Evolutionary conservation across 106 monocot species (phyloP).

Genomic region (Posidonia australis): DNA sequence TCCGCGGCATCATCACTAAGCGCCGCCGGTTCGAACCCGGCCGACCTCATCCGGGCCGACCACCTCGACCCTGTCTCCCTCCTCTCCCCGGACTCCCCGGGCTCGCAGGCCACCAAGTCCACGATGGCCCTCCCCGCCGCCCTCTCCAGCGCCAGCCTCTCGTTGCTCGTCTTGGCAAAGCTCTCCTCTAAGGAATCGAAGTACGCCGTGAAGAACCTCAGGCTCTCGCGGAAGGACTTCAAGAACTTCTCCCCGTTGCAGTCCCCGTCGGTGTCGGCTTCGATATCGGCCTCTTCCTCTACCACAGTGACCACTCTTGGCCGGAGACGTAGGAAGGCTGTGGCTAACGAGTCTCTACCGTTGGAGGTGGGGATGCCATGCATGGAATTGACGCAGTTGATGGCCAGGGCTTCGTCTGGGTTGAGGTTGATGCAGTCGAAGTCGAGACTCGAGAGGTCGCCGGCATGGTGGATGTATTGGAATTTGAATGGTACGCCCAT

Average conservation of each 20-base stretch:
- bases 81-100: constrained; percentile 44
- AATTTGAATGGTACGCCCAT: constrained; percentile 81
- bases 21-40: constrained; percentile 37
- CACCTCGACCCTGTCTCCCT: constrained; percentile 50
- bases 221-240: constrained; percentile 34
- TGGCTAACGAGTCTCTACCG: constrained; percentile 26
- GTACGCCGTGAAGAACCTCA: constrained; percentile 52
- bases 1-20: constrained; percentile 73
- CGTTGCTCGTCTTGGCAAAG: constrained; percentile 73
- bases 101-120: constrained; percentile 59
- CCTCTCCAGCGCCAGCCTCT: constrained; percentile 60
- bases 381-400: constrained; percentile 62
- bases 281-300: constrained; percentile 65
- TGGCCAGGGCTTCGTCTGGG: constrained; percentile 27
- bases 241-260: constrained; percentile 29
- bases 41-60: constrained; percentile 36
- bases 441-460: constrained; percentile 38
- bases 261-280: constrained; percentile 9
- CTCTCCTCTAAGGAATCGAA: constrained; percentile 69
- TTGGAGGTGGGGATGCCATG: constrained; percentile 30
- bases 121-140: constrained; percentile 50
- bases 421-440: constrained; percentile 19
- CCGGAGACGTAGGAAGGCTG: constrained; percentile 24
- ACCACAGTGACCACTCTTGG: constrained; percentile 63
- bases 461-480: constrained; percentile 50